Evolutionary conservation across 371 early-diverging fungal species (phyloP).

Genomic region (Lichtheimia corymbifera): DNA sequence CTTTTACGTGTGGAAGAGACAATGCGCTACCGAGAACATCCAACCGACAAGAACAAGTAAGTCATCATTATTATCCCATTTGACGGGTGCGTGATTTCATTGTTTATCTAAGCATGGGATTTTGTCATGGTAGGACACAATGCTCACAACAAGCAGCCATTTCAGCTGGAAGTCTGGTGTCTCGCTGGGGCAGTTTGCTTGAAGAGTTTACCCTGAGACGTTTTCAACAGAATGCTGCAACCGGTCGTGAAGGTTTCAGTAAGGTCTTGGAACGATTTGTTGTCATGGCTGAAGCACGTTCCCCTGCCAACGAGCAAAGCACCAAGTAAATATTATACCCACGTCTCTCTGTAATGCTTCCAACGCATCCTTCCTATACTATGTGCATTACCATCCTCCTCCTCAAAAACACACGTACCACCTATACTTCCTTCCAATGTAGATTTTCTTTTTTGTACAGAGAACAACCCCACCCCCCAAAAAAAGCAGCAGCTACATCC

Average conservation of each 20-base stretch:
- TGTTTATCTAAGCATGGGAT: too few relatives aligned
- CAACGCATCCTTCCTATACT: too few relatives aligned
- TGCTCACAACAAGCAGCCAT: slow-evolving; percentile 84
- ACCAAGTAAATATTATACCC: too few relatives aligned
- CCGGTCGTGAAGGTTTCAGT: slow-evolving; percentile 75
- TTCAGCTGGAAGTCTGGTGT: slow-evolving; percentile 77
- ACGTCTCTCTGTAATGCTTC: too few relatives aligned
- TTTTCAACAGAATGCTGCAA: slow-evolving; percentile 86
- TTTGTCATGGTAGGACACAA: slow-evolving; percentile 47
- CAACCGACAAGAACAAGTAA: slow-evolving; percentile 47
- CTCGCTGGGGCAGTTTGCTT: slow-evolving; percentile 70
- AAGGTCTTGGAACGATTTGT: slow-evolving; percentile 59
- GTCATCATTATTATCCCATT: neutral
- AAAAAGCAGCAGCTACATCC: too few relatives aligned
- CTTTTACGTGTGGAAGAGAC: slow-evolving; percentile 86
- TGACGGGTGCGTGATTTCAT: too few relatives aligned
- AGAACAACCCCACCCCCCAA: too few relatives aligned
- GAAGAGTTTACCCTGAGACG: slow-evolving; percentile 87
- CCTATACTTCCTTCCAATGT: too few relatives aligned
- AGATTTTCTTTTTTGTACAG: too few relatives aligned
- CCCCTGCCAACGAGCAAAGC: too few relatives aligned
- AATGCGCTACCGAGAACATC: slow-evolving; percentile 71
- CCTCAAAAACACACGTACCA: too few relatives aligned
- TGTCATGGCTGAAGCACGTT: slow-evolving; percentile 35
- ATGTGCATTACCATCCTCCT: too few relatives aligned